phyloP scores from a whole-genome alignment of 176 grass and related monocot genomes.

The Saccharum spontaneum region DNA sequence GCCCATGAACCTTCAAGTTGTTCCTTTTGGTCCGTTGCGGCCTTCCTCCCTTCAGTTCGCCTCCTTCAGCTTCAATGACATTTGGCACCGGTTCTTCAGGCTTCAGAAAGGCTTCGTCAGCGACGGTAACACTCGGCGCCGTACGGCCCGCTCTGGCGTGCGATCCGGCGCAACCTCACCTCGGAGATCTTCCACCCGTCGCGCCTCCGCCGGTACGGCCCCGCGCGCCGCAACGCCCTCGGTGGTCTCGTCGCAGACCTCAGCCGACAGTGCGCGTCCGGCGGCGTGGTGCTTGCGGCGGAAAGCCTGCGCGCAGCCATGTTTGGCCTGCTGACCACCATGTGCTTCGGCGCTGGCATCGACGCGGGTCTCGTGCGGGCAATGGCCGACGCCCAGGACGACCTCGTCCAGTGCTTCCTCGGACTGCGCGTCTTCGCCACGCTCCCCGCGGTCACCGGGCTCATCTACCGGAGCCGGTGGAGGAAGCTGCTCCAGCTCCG shows the following conservation, averaged over 20 bases:
- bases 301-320: constrained; percentile 8
- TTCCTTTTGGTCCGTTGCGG: no score
- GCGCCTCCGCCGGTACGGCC: not conserved
- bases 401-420: constrained; percentile 28
- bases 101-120: no score
- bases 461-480: constrained; percentile 1
- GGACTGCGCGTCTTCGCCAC: not conserved
- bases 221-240: constrained; percentile 11
- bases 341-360: constrained; percentile 25
- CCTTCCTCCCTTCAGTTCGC: no score
- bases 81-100: no score
- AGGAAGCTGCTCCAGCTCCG: not conserved
- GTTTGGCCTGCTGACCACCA: constrained; percentile 5
- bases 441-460: not conserved
- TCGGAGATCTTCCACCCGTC: constrained; percentile 11
- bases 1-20: no score
- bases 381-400: constrained; percentile 12
- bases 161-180: constrained; percentile 21
- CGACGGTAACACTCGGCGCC: not conserved
- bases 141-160: constrained; percentile 21
- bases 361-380: not conserved
- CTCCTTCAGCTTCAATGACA: no score
- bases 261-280: not conserved
- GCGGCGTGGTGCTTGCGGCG: not conserved
- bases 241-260: not conserved